Evolutionary conservation across 2,329 filamentous ascomycete species (phyloP), one percentile per base, ranked within the genome.

Genomic region (Paracorniculantispora psalliotae): DNA sequence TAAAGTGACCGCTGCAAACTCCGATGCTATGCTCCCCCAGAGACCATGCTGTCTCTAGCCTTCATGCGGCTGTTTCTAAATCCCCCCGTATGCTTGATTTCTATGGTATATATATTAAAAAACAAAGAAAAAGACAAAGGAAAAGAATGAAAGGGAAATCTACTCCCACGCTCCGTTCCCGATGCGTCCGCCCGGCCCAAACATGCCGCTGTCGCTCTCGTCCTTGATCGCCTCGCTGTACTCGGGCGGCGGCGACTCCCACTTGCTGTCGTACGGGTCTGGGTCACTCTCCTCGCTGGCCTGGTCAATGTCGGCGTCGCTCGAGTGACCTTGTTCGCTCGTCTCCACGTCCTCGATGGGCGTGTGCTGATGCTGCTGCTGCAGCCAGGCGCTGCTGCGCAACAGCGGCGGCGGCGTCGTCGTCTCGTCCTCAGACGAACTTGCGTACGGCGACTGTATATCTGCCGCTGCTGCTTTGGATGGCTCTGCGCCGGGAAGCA

Each of bases 271-370:
- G 48, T 64, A 68, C 7, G 66, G 65, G 6, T 73, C 71, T 0
- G 66, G 65, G 15, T 74, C 72, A 30, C 72, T 74, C 25, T 68
- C 67, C 23, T 73, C 71, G 5, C 70, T 71, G 2, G 62, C 70
- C n/a, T 62, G 64, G 44, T 72, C 71, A 7, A 54, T 64, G 19
- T 67, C 67, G 1, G 63, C 66, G 9, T 73, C 71, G 54, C 70
- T 72, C 2, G 69, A 71, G 37, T 68, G 68, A 2, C 63, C 67
- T 9, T 64, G 64, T 33, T 73, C 72, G 59, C 70, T 73, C 4
- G 68, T 71, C 25, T 73, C 71, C 7, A 67, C 47, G 21, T 69
- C 71, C 4, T 72, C 70, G 0, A 65, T 66, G 3, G 66, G 65
- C 26, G 63, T 47, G 13, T 50, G 37, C n/a, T 57, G 52, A 26